Evolutionary conservation across 2,329 filamentous ascomycete species (phyloP), one percentile per base, ranked within the genome.

Genomic region (Corynespora cassiicola): DNA sequence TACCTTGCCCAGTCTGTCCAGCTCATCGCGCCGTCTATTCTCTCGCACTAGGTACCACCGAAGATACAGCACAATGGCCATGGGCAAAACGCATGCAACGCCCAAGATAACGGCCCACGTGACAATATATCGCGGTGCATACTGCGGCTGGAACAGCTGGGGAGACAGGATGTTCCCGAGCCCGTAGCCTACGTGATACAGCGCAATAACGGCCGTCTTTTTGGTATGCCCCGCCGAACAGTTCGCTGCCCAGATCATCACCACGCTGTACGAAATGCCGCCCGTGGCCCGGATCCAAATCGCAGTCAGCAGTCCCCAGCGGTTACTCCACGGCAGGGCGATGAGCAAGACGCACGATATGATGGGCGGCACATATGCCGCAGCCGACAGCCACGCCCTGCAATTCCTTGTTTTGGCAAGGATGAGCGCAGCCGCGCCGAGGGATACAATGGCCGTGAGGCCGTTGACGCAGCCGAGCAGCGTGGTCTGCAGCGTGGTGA

Each of bases 401-500:
- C 23, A 27, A 30, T 36, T 36, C 10, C 12, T 26, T 11, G 27
- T 32, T 16, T 31, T 38, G 5, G 29, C 23, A 9, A 39, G 30
- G 7, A 28, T 29, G 10, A 15, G 10, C 10, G 36, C 30, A 12
- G 30, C 36, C 3, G 15, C 12, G 9, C 29, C 30, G 11, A 34
- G 36, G 23, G 30, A 30, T 12, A 16, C 15, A 18, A 39, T 22
- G 9, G 21, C 30, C 5, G 24, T 30, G 5, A 38, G 27, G 6
- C 28, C 36, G 12, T 38, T 31, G 36, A 25, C 25, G 21, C 27
- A 31, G 6, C 28, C 20, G 2, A 38, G 20, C 1, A 82, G 61
- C 0, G 77, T 78, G 6, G 79, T 81, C 1, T 73, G 72, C 4
- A 80, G 63, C 0, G 76, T 76, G 3, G 68, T 71, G 50, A 81